Base-by-base conservation (phyloP, 371 early-diverging fungal species). In the Haplosporangium sp. region DNA sequence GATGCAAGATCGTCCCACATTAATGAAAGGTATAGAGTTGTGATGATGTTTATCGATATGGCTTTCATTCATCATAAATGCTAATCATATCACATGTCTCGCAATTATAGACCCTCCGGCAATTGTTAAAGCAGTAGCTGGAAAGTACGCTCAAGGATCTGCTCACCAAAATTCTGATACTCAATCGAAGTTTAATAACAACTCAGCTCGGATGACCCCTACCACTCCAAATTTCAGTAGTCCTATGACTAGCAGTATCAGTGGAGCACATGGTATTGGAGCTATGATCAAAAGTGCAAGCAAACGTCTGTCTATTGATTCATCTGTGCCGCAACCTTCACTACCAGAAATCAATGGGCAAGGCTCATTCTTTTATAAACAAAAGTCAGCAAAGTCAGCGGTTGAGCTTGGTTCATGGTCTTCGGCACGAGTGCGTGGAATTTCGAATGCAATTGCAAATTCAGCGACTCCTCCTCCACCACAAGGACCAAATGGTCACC, bases 321-420 rank as follows among this genome's bases (percentile, higher is more conserved):
- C 65, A 17, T 74, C 79, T 1, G 57, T 52, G 4, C 47, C 52
- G 19, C 67, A 67, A 17, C 19, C 45, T 27, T 34, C 37, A 0
- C 40, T 47, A 15, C 69, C 61, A 3, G 67, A 65, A 10, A 38
- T 34, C 37, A 45, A 35, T 17, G 66, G 63, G 6, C 50, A 60
- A 13, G 70, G 67, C 4, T 67, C 74, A 1, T 19, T 68, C 37
- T 65, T 79, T 53, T 79, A 79, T 55, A 79, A 79, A 56, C 81
- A 79, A 67, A 71, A 74, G 48, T 71, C 44, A 7, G 27, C 69
- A 3, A 74, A 50, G 35, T 79, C 81, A 27, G 75, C 81, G 0
- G 66, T 68, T 13, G 81, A 79, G 45, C 60, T 79, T 40, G 81
- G 68, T 39, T 67, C 79, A 1, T 74, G 79, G 74, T 74, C 81